Base-by-base conservation (phyloP, 2,329 filamentous ascomycete genomes). In the Neonectria sp. region DNA sequence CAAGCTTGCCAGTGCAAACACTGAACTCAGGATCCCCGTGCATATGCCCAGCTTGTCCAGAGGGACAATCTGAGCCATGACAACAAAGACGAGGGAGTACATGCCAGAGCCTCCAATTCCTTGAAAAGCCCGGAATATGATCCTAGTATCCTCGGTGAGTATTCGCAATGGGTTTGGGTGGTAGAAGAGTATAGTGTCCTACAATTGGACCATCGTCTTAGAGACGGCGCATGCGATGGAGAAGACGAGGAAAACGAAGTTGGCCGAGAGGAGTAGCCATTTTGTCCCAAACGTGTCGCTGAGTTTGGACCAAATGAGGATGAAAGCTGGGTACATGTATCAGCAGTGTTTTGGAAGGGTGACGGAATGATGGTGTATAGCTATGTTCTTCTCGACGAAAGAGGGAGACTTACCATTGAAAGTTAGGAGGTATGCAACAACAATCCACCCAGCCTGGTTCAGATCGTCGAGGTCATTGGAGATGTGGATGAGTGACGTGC, bases 51-150 rank as follows among this genome's bases (percentile, higher is more conserved):
- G 21, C 25, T 65, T 65, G 21, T 65, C 62, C 7, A 60, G n/a
- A 1, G 62, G 48, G 3, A 65, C 62, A 17, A 65, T 65, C 25
- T 60, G 40, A 8, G 56, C 48, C 29, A 60, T 51, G 37, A 60
- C 51, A 51, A 65, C 43, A 29, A 60, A 60, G 24, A 56, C 55
- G 1, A 55, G 48, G 1, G 62, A 65, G 21, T 65, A 65, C 40
- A 60, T 60, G 6, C 62, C 62, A 12, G 62, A 60, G 49, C 64
- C 64, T 3, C 64, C 64, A 27, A 67, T 45, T 3, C 64, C 62
- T 33, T 65, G 62, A 29, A 65, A 60, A 4, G 62, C 62, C 6
- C 62, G 55, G 17, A 51, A 60, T 1, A 65, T 55, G 51, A 65
- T 65, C 8, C 59, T 61, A 17, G 11, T 12, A 45, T 4, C 12